These are phyloP conservation scores for Neurospora tetrasperma DNA, from an alignment of 495 filamentous ascomycete species.

Conservation along the genomic window DNA sequence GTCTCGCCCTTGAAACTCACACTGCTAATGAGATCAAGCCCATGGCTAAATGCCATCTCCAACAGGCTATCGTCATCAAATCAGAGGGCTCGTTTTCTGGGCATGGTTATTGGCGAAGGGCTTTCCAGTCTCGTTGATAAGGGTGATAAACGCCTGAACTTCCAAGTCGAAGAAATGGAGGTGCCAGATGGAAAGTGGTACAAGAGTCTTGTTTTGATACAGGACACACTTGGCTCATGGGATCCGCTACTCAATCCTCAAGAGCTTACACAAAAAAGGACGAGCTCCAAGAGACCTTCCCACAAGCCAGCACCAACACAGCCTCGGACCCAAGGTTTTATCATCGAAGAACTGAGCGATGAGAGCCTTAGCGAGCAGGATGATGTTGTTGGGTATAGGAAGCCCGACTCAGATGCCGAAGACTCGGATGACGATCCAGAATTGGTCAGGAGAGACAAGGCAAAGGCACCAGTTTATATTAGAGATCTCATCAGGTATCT, in stretches of 20 bases:
- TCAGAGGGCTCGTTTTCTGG: conserved; percentile 65
- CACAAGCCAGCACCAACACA: conserved; percentile 13
- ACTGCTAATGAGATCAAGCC: conserved; percentile 55
- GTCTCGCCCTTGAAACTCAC: conserved; percentile 47
- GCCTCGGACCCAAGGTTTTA: conserved; percentile 29
- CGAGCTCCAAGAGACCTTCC: conserved; percentile 5
- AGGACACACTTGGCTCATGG: conserved; percentile 55
- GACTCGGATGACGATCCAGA: conserved; percentile 92
- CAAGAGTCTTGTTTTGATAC: conserved; percentile 48
- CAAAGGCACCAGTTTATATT: conserved; percentile 82
- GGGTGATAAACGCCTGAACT: conserved; percentile 60
- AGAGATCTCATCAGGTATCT: conserved; percentile 74
- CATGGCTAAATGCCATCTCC: conserved; percentile 68
- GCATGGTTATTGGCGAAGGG: conserved; percentile 78
- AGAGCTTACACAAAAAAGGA: conserved; percentile 2
- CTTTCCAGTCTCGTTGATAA: conserved; percentile 75
- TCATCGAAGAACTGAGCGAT: conserved; percentile 60
- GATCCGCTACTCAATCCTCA: conserved; percentile 31
- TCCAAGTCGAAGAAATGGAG: conserved; percentile 71
- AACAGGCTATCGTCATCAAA: conserved; percentile 77
- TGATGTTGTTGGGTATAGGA: conserved; percentile 71
- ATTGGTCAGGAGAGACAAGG: conserved; percentile 68
- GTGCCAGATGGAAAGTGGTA: conserved; percentile 70
- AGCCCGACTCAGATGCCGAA: conserved; percentile 84
- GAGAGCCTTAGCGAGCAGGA: conserved; percentile 52